Conservation (phyloP, 2,329 filamentous ascomycete species). For the Raffaelea ambrosiae region DNA sequence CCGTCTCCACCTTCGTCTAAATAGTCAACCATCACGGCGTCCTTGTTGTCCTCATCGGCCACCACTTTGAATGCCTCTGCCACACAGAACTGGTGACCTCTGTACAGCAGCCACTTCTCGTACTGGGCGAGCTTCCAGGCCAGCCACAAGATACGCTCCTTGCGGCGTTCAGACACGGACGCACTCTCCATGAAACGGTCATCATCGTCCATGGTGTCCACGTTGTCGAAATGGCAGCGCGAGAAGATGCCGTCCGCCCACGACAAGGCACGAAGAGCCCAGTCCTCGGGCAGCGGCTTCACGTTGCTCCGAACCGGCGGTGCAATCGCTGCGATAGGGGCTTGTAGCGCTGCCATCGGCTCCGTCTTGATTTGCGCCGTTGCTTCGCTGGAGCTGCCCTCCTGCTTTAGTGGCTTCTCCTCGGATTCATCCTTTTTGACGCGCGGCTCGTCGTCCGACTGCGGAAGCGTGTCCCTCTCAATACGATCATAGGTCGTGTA, state of each 20-base stretch:
- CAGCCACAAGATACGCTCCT: conserved; percentile 51
- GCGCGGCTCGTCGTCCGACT: background rate
- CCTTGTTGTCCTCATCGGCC: no score
- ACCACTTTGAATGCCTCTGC: no score
- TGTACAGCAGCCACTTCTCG: conserved; percentile 37
- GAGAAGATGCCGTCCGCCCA: conserved; percentile 54
- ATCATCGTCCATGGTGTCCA: conserved; percentile 55
- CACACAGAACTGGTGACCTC: conserved; percentile 32
- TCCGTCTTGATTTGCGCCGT: no score
- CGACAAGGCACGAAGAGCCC: conserved; percentile 53
- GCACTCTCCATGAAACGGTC: conserved; percentile 56
- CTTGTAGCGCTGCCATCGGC: no score
- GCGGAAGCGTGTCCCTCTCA: conserved; percentile 31
- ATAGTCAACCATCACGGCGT: no score
- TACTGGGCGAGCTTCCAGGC: conserved; percentile 36
- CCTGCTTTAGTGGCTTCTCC: no score
- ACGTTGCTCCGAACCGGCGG: conserved; percentile 22
- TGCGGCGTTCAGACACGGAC: conserved; percentile 48
- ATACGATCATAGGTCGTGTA: conserved; percentile 24
- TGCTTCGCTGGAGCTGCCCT: background rate
- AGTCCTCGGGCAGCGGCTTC: conserved; percentile 61
- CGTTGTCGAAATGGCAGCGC: conserved; percentile 42
- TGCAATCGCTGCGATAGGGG: background rate
- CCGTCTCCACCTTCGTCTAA: no score
- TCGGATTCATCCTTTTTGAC: background rate